These are phyloP conservation scores for Amanita exitialis DNA, from an alignment of 768 basidiomycete species.

Conservation along the genomic window DNA sequence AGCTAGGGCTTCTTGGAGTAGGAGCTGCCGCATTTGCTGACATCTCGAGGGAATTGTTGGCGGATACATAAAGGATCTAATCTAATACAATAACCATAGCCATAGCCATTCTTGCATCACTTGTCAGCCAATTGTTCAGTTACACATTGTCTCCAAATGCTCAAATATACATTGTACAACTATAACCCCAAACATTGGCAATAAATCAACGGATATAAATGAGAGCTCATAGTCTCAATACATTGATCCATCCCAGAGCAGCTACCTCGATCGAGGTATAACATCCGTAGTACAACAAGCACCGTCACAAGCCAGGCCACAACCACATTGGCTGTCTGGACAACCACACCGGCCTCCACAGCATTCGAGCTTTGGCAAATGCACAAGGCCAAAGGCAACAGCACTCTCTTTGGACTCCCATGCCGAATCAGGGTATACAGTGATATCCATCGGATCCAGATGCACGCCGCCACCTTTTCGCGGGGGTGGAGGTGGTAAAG, in stretches of 20 bases:
- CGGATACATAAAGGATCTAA: constrained; percentile 2
- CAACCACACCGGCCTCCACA: constrained; percentile 56
- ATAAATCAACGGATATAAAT: too few species aligned
- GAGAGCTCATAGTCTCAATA: too few species aligned
- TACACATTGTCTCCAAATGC: neutral
- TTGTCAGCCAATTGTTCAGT: neutral
- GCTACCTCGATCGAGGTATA: neutral
- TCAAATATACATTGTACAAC: constrained; percentile 1
- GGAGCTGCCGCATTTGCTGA: constrained; percentile 80
- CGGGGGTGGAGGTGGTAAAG: constrained; percentile 52
- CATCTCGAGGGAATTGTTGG: constrained; percentile 63
- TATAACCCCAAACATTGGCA: neutral
- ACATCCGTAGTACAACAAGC: constrained; percentile 34
- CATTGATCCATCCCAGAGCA: neutral
- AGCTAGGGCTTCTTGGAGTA: constrained; percentile 62
- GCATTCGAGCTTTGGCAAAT: constrained; percentile 57
- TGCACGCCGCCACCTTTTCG: constrained; percentile 25
- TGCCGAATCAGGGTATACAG: constrained; percentile 30
- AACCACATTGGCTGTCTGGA: constrained; percentile 42
- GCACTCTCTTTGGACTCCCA: constrained; percentile 27
- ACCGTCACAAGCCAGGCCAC: constrained; percentile 46
- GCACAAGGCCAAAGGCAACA: constrained; percentile 38
- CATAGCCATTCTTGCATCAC: neutral
- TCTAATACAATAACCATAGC: neutral
- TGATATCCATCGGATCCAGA: constrained; percentile 44